Evolutionary conservation across 208 protist genomes (phyloP).

Genomic region (Wallacemonas sp.): DNA sequence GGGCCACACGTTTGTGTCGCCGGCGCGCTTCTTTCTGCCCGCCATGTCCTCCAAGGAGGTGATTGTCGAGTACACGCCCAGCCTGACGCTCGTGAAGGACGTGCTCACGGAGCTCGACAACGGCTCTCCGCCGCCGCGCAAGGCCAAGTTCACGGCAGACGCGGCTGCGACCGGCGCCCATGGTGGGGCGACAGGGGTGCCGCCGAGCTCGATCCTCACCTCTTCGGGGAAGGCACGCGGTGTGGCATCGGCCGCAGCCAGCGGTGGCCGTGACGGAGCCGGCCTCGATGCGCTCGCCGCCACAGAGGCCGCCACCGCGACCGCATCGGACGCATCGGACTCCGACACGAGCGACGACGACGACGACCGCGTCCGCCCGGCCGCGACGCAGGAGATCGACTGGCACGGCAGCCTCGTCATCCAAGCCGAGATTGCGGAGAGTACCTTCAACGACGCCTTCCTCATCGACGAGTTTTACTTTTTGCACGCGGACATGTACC

Average conservation of each 20-base stretch:
- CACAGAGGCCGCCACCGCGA: neutral
- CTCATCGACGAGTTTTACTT: slow-evolving; percentile 91
- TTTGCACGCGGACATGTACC: slow-evolving; percentile 61
- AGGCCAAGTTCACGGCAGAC: neutral
- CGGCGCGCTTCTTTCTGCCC: slow-evolving; percentile 64
- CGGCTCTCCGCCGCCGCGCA: neutral
- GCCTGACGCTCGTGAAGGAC: slow-evolving; percentile 33
- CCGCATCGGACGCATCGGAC: neutral
- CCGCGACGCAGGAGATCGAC: slow-evolving; percentile 44
- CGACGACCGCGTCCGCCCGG: slow-evolving; percentile 19
- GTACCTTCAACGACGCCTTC: slow-evolving; percentile 84
- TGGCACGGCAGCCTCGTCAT: slow-evolving; percentile 87
- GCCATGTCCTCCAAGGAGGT: slow-evolving; percentile 70
- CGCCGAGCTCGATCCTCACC: slow-evolving; percentile 15
- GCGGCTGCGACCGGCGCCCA: neutral
- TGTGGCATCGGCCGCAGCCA: neutral
- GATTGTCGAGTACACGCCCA: slow-evolving; percentile 76
- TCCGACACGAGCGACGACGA: slow-evolving; percentile 35
- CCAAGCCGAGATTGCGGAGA: slow-evolving; percentile 66
- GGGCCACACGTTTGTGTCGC: slow-evolving; percentile 51
- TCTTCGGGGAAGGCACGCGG: neutral
- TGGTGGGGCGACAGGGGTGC: neutral
- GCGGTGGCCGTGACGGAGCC: neutral
- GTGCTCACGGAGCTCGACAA: slow-evolving; percentile 6
- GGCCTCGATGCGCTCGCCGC: neutral